These are phyloP conservation scores for Biscogniauxia marginata DNA, from an alignment of 2,329 filamentous ascomycete genomes.

Conservation along the genomic window DNA sequence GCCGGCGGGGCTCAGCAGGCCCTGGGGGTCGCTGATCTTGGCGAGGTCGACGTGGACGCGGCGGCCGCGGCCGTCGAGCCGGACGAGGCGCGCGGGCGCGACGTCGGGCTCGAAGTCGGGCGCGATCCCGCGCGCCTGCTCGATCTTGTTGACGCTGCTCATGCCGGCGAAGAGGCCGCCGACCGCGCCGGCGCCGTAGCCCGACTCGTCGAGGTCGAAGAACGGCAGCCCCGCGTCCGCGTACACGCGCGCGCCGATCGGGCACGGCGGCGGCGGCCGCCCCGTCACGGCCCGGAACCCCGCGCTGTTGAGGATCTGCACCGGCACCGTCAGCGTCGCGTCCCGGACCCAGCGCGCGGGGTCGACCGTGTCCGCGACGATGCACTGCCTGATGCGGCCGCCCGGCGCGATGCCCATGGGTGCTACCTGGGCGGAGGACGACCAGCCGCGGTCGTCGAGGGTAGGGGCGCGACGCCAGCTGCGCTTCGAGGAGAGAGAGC, in stretches of 20 bases:
- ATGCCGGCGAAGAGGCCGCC: slow-evolving; percentile 14
- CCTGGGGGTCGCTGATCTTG: slow-evolving; percentile 13
- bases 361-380: slow-evolving; percentile 5
- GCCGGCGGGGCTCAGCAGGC: slow-evolving; percentile 13
- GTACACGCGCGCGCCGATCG: slow-evolving; percentile 36
- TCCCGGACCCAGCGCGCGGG: slow-evolving; percentile 5
- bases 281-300: slow-evolving; percentile 38
- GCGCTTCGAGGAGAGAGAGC: no score
- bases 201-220: slow-evolving; percentile 32
- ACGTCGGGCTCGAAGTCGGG: slow-evolving; percentile 6
- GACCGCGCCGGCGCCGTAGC: slow-evolving; percentile 7
- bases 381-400: slow-evolving; percentile 19
- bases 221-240: slow-evolving; percentile 35
- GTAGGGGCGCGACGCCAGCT: no score
- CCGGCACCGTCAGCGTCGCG: slow-evolving; percentile 17
- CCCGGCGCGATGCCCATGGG: slow-evolving; percentile 18
- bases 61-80: not conserved
- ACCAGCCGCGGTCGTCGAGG: not conserved
- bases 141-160: slow-evolving; percentile 20
- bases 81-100: not conserved
- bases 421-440: no score
- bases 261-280: slow-evolving; percentile 31
- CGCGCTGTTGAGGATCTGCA: slow-evolving; percentile 39
- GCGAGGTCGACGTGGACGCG: not conserved
- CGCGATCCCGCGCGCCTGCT: slow-evolving; percentile 11